Conservation (phyloP, 1,284 basidiomycete species). For the Puccinia horiana region DNA sequence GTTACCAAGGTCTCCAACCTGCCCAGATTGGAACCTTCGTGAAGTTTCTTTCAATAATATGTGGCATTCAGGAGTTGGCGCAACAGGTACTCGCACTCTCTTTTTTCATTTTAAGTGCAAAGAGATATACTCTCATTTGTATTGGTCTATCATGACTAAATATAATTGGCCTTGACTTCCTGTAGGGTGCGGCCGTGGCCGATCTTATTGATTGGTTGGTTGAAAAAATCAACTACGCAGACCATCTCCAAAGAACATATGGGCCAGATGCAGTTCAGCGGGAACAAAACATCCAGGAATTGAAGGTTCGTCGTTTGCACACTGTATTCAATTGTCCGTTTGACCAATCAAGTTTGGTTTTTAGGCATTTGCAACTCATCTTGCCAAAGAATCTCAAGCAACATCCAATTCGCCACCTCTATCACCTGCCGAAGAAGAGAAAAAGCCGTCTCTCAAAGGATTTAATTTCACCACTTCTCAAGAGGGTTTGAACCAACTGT, state of each 20-base stretch:
- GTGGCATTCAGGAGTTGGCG: constrained; percentile 66
- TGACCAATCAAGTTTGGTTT: background rate
- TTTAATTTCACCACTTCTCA: constrained; percentile 29
- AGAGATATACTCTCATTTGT: constrained; percentile 18
- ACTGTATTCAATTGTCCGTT: background rate
- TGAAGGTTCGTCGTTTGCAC: constrained; percentile 61
- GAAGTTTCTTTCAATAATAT: constrained; percentile 67
- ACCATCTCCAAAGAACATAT: constrained; percentile 70
- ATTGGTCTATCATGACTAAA: background rate
- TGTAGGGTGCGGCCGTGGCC: constrained; percentile 67
- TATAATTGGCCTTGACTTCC: constrained; percentile 9
- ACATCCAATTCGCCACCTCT: background rate
- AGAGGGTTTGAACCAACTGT: constrained; percentile 50
- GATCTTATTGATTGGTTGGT: constrained; percentile 69
- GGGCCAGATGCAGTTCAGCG: constrained; percentile 70
- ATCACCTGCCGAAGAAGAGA: background rate
- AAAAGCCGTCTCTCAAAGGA: background rate
- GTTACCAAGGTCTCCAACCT: constrained; percentile 68
- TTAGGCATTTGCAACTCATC: constrained; percentile 22
- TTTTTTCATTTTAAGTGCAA: no score
- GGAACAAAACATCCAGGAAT: constrained; percentile 83
- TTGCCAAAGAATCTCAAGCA: constrained; percentile 13
- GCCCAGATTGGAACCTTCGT: constrained; percentile 68
- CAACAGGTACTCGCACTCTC: constrained; percentile 65
- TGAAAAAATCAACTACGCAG: constrained; percentile 69